Evolutionary conservation across 768 basidiomycete genomes (phyloP).

Genomic region (Mycena pura): DNA sequence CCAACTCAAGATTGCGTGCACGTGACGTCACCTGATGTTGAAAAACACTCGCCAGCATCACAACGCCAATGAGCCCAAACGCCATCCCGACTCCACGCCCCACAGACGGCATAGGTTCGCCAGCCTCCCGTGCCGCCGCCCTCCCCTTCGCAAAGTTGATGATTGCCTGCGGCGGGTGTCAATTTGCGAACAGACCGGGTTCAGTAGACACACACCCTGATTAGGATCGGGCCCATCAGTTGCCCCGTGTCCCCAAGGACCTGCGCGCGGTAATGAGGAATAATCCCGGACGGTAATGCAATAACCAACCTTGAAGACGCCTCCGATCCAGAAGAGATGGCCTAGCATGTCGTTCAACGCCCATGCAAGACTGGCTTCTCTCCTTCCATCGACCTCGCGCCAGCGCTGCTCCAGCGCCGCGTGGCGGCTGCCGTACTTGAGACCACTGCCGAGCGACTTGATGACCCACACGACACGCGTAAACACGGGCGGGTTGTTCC

Average conservation of each 20-base stretch:
- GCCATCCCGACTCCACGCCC: constrained; percentile 68
- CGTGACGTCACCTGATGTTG: constrained; percentile 61
- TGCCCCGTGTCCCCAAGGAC: constrained; percentile 67
- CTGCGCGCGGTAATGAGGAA: constrained; percentile 36
- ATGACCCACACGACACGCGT: constrained; percentile 51
- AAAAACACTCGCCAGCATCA: constrained; percentile 58
- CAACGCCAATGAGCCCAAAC: constrained; percentile 57
- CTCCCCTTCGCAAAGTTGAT: constrained; percentile 65
- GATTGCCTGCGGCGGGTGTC: constrained; percentile 48
- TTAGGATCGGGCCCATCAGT: constrained; percentile 67
- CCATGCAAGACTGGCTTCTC: constrained; percentile 60
- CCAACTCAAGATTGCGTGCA: neutral
- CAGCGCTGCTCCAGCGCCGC: constrained; percentile 47
- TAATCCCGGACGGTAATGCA: neutral
- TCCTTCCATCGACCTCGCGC: constrained; percentile 52
- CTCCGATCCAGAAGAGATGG: constrained; percentile 66
- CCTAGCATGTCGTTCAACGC: constrained; percentile 68
- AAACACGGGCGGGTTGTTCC: constrained; percentile 47
- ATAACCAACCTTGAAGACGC: constrained; percentile 57
- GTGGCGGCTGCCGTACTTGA: constrained; percentile 34
- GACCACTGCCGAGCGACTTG: constrained; percentile 33
- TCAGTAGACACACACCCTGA: constrained; percentile 49
- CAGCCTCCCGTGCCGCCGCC: constrained; percentile 44
- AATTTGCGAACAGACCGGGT: neutral
- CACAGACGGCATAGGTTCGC: constrained; percentile 44